phyloP scores from a whole-genome alignment of 2,329 filamentous ascomycete species.

The Zymoseptoria tritici region DNA sequence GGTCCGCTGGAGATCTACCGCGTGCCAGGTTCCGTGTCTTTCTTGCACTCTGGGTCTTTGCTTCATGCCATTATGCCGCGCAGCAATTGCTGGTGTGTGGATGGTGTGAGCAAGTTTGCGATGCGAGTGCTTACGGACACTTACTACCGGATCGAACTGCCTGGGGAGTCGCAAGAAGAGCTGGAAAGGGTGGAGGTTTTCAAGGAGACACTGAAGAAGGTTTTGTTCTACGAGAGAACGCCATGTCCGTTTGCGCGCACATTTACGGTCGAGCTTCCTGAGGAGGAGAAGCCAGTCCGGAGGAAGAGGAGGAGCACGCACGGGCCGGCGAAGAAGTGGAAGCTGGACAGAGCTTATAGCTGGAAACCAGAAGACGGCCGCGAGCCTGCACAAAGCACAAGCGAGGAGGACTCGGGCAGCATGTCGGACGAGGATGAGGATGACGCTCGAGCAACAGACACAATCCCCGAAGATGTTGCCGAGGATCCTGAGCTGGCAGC shows the following conservation, averaged over 20 bases:
- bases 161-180: slow-evolving; percentile 57
- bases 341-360: slow-evolving; percentile 35
- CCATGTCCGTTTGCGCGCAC: slow-evolving; percentile 74
- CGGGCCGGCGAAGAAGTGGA: slow-evolving; percentile 46
- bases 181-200: slow-evolving; percentile 57
- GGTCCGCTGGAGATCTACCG: slow-evolving; percentile 78
- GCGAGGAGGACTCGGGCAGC: slow-evolving; percentile 16
- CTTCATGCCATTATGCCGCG: slow-evolving; percentile 81
- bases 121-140: slow-evolving; percentile 73
- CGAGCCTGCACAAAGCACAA: slow-evolving; percentile 13
- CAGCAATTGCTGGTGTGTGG: slow-evolving; percentile 90
- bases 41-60: slow-evolving; percentile 75
- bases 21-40: slow-evolving; percentile 77
- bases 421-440: slow-evolving; percentile 17
- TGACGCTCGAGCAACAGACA: slow-evolving; percentile 7
- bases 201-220: slow-evolving; percentile 60
- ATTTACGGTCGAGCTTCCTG: slow-evolving; percentile 67
- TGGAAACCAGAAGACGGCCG: slow-evolving; percentile 40
- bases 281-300: slow-evolving; percentile 56
- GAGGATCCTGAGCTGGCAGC: slow-evolving; percentile 11
- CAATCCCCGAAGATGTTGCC: slow-evolving; percentile 13
- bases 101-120: slow-evolving; percentile 77
- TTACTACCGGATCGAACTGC: slow-evolving; percentile 87
- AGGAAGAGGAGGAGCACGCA: slow-evolving; percentile 60
- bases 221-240: slow-evolving; percentile 81